A percentile compares a stretch with the other conserved stretches of the same genome.
Evolutionary conservation across 1,139 yeast species (phyloP).

Genomic region (Pneumocystis canis): DNA sequence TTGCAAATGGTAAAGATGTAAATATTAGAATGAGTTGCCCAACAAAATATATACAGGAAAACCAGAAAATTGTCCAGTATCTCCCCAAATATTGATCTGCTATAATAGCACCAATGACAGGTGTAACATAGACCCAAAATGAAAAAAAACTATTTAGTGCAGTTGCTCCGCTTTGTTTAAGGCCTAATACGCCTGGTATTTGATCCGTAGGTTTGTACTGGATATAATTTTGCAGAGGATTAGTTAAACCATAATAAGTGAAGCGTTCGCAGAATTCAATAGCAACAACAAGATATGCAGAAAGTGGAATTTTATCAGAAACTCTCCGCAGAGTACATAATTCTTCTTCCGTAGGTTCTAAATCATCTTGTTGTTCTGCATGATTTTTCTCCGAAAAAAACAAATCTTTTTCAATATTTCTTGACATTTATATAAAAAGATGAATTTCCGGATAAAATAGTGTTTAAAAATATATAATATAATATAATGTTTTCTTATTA

Average conservation of each 20-base stretch:
- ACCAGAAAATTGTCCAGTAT: constrained; percentile 50
- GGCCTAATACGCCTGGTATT: constrained; percentile 40
- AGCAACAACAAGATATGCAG: constrained; percentile 59
- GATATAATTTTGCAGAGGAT: constrained; percentile 40
- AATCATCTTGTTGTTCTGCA: background rate
- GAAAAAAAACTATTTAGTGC: constrained; percentile 65
- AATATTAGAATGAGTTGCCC: constrained; percentile 51
- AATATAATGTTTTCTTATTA: no score
- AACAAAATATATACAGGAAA: constrained; percentile 43
- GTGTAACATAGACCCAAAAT: constrained; percentile 73
- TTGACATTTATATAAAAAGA: background rate
- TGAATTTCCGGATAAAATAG: no score
- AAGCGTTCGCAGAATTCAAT: constrained; percentile 75
- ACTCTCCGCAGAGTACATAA: constrained; percentile 32
- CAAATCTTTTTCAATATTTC: background rate
- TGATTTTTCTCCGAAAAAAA: background rate
- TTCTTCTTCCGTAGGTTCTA: constrained; percentile 32
- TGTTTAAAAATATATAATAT: no score
- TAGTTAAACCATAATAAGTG: constrained; percentile 66
- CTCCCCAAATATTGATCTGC: constrained; percentile 67
- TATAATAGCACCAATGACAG: constrained; percentile 60
- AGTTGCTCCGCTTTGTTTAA: constrained; percentile 53
- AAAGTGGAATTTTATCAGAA: constrained; percentile 29
- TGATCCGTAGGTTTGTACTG: constrained; percentile 49
- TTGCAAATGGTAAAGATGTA: constrained; percentile 55